Evolutionary conservation across 495 filamentous ascomycete species (phyloP), one percentile per base, ranked within the genome.

Genomic region (Ramalina peruviana): DNA sequence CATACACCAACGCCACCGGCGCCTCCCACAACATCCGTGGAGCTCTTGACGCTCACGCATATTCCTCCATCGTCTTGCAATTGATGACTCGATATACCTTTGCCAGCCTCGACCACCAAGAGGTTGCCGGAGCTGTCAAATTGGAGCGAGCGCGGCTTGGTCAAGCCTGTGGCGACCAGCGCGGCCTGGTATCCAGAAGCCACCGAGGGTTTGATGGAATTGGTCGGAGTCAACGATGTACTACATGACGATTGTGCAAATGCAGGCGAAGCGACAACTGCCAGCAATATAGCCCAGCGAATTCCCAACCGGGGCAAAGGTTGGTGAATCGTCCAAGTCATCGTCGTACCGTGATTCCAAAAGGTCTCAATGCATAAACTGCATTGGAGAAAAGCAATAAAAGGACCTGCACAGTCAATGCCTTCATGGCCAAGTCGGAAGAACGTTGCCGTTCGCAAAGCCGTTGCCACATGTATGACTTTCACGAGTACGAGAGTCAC

Each of bases 41-140:
- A 63, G 25, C 65, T 56, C 37, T 58, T 54, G 3, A 68, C 56
- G 6, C 41, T 49, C 30, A 82, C 46, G 54, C 80, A 83, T 13
- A 68, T 72, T 16, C 70, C 61, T 20, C 70, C 72, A 13, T 67
- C 56, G 25, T 78, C 74, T 4, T 59, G 65, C 37, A 85, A 60
- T 3, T 53, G 62, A 41, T 84, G 58, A 26, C 69, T 72, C 2
- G 60, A 65, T 53, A 88, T 71, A 1, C 82, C 82, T 3, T 39
- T 19, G 6, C 71, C 66, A 19, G 65, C 46, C 50, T 84, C 66
- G 4, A 85, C 67, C 12, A 86, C 75, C 0, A 88, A 68, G 15
- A 88, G 63, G 25, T 72, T 73, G 1, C 81, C 81, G 3, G 57
- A 55, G 6, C 38, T 55, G 57, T 88, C 83, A 51, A 86, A 73